Conservation (phyloP, 2,329 filamentous ascomycete species). For the Cytospora mali region DNA sequence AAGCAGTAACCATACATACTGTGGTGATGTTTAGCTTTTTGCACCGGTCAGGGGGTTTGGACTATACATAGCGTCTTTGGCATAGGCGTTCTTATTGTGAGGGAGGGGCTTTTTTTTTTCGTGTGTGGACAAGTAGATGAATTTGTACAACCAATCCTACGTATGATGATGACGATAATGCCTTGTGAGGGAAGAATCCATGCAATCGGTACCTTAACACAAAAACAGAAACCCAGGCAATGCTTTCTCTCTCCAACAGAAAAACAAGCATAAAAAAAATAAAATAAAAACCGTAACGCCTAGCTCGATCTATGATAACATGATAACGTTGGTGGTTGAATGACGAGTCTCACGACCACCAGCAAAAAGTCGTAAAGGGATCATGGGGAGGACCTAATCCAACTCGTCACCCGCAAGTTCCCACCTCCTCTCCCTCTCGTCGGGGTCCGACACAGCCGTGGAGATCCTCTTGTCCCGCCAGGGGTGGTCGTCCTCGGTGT, state of each 20-base stretch:
- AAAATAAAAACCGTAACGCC: conserved; percentile 25
- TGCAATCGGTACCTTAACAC: not conserved
- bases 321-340: not conserved
- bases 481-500: conserved; percentile 14
- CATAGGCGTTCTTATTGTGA: conserved; percentile 11
- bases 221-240: conserved; percentile 1
- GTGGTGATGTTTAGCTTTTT: not conserved
- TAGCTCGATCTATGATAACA: conserved; percentile 21
- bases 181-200: not conserved
- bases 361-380: not conserved
- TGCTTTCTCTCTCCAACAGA: conserved; percentile 9
- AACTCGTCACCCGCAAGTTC: conserved; percentile 15
- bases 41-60: conserved; percentile 8
- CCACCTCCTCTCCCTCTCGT: conserved; percentile 29
- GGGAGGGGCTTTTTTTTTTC: not conserved
- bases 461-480: conserved; percentile 25
- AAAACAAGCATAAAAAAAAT: not conserved
- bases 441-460: conserved; percentile 27
- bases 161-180: conserved; percentile 3
- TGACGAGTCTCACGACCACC: conserved; percentile 8
- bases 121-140: not conserved
- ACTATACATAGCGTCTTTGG: conserved; percentile 22
- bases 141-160: conserved; percentile 11
- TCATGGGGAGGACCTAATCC: conserved; percentile 4
- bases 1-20: not conserved